Conservation (phyloP, 1,139 yeast genomes). For the Geotrichum klebahnii region DNA sequence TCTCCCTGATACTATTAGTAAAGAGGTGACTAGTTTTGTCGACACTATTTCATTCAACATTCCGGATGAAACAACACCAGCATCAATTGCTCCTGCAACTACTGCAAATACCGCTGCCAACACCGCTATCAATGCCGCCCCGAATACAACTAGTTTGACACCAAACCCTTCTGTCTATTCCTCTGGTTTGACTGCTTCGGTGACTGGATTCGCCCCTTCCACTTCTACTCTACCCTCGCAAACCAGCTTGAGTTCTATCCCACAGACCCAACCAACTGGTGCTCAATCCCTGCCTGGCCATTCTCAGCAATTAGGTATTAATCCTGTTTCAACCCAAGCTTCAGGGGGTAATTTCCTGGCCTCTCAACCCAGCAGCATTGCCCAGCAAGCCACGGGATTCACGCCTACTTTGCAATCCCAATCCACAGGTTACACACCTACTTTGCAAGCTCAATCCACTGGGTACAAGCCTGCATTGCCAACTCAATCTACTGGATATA, state of each 20-base stretch:
- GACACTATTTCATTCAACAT: constrained; percentile 80
- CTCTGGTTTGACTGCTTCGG: constrained; percentile 5
- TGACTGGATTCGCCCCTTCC: background rate
- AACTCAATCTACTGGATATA: constrained; percentile 36
- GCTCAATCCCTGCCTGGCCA: constrained; percentile 26
- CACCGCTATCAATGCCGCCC: too few species aligned
- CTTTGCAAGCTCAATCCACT: constrained; percentile 29
- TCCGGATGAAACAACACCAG: constrained; percentile 51
- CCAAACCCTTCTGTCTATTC: constrained; percentile 40
- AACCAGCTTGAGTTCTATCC: constrained; percentile 40
- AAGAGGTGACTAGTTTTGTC: constrained; percentile 82
- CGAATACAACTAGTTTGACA: constrained; percentile 28
- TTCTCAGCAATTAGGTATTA: constrained; percentile 19
- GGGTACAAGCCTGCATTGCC: constrained; percentile 20
- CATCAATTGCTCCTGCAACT: constrained; percentile 15
- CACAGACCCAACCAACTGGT: constrained; percentile 42
- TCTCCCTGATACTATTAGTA: constrained; percentile 66
- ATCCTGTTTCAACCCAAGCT: too few species aligned
- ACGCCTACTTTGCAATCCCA: constrained; percentile 39
- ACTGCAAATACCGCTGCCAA: constrained; percentile 25
- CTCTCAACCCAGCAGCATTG: constrained; percentile 28
- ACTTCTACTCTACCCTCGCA: background rate
- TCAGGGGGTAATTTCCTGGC: too few species aligned
- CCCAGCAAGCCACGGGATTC: constrained; percentile 43
- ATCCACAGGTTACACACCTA: constrained; percentile 36